Evolutionary conservation across 2,329 filamentous ascomycete species (phyloP).

Genomic region (Mollisia scopiformis): DNA sequence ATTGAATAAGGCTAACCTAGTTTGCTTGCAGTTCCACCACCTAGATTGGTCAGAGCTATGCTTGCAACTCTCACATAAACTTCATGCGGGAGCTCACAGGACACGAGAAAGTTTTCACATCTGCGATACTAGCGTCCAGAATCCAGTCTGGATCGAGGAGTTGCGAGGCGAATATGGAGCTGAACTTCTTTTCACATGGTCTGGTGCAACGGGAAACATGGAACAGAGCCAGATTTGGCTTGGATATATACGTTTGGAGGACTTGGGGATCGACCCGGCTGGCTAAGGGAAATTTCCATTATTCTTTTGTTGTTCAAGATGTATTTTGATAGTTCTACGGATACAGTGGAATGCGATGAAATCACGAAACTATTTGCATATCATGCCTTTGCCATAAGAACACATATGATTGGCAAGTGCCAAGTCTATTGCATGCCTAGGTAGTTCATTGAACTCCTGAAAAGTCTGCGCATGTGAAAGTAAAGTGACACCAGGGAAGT

Average conservation of each 20-base stretch:
- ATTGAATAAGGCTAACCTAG: constrained; percentile 26
- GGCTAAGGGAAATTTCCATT: not conserved
- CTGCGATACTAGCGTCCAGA: not conserved
- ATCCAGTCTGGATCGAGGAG: not conserved
- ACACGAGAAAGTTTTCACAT: not conserved
- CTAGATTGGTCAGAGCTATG: constrained; percentile 69
- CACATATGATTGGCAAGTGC: not conserved
- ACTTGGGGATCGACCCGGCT: not conserved
- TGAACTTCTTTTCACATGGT: not conserved
- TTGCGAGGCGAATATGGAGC: not conserved
- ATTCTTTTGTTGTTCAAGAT: not conserved
- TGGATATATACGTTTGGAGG: not conserved
- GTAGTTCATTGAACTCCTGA: no score
- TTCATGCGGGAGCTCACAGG: not conserved
- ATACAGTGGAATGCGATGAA: constrained; percentile 1
- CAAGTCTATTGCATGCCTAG: no score
- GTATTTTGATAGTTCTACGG: not conserved
- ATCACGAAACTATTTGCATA: not conserved
- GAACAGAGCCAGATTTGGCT: not conserved
- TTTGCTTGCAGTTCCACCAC: constrained; percentile 58
- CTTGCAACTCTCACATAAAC: constrained; percentile 68
- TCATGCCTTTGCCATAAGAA: not conserved
- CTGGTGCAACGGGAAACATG: not conserved
- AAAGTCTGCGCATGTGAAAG: not conserved
- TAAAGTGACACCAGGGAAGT: no score